These are phyloP conservation scores for Sporothrix inflata DNA, from an alignment of 2,329 filamentous ascomycete genomes.

Conservation along the genomic window DNA sequence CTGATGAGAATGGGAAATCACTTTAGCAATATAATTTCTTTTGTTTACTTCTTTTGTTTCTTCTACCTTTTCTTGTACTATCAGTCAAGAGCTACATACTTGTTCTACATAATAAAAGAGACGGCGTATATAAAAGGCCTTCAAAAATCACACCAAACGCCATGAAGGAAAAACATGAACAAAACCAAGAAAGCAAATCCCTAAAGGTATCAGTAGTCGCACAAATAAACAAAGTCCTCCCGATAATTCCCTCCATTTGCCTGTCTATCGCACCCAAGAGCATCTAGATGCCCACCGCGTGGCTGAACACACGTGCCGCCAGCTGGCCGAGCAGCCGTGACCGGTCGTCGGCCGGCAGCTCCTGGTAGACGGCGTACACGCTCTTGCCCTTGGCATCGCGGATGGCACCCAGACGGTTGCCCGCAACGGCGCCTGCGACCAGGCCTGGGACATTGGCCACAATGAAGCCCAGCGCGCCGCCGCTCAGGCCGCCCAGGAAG, in stretches of 20 bases:
- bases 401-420: slow-evolving; percentile 87
- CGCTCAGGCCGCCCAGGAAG: slow-evolving; percentile 80
- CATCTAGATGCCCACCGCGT: slow-evolving; percentile 54
- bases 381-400: slow-evolving; percentile 92
- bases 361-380: slow-evolving; percentile 89
- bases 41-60: not conserved
- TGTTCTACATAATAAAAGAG: slow-evolving; percentile 1
- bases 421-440: slow-evolving; percentile 86
- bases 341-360: slow-evolving; percentile 81
- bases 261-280: not conserved
- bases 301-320: slow-evolving; percentile 83
- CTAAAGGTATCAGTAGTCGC: not conserved
- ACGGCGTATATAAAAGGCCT: not conserved
- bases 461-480: slow-evolving; percentile 91
- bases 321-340: slow-evolving; percentile 80
- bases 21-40: not conserved
- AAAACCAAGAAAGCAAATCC: not conserved
- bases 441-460: slow-evolving; percentile 89
- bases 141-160: not conserved
- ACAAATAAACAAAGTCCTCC: not conserved
- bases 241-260: not conserved
- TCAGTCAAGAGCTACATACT: not conserved
- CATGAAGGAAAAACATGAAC: not conserved
- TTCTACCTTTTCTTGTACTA: not conserved
- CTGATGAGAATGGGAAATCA: not conserved